Percentiles rank a stretch among this genome's conserved stretches.
Evolutionary conservation across 2,329 filamentous ascomycete species (phyloP).

Genomic region (Aspergillus latus): DNA sequence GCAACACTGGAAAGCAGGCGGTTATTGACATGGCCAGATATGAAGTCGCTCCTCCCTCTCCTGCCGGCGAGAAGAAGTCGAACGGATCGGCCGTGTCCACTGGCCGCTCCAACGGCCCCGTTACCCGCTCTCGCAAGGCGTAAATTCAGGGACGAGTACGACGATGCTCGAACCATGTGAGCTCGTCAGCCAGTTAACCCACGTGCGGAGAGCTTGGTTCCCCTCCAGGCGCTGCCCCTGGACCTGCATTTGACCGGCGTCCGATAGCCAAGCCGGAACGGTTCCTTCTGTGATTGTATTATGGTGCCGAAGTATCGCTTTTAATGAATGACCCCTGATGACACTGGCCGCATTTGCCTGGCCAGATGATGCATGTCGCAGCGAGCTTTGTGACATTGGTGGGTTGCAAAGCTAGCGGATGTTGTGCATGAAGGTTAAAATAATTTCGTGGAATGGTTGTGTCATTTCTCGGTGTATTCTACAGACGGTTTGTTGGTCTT

Average conservation of each 20-base stretch:
- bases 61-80: constrained; percentile 28
- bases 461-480: constrained; percentile 23
- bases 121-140: constrained; percentile 50
- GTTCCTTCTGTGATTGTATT: constrained; percentile 12
- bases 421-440: constrained; percentile 16
- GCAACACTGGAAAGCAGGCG: constrained; percentile 74
- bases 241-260: not conserved
- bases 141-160: constrained; percentile 27
- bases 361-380: constrained; percentile 25
- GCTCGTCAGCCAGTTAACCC: not conserved
- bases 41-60: constrained; percentile 53
- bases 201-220: not conserved
- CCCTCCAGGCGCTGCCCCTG: not conserved
- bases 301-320: constrained; percentile 23
- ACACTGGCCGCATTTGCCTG: constrained; percentile 26
- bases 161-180: not conserved
- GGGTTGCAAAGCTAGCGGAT: constrained; percentile 17
- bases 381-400: constrained; percentile 19
- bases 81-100: constrained; percentile 38
- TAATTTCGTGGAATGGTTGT: constrained; percentile 15
- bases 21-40: constrained; percentile 80
- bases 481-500: constrained; percentile 16
- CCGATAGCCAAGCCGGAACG: not conserved
- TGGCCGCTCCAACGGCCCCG: constrained; percentile 44
- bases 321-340: constrained; percentile 32